Evolutionary conservation across 768 basidiomycete genomes (phyloP), one percentile per base, ranked within the genome.

Genomic region (Macrocybe gigantea): DNA sequence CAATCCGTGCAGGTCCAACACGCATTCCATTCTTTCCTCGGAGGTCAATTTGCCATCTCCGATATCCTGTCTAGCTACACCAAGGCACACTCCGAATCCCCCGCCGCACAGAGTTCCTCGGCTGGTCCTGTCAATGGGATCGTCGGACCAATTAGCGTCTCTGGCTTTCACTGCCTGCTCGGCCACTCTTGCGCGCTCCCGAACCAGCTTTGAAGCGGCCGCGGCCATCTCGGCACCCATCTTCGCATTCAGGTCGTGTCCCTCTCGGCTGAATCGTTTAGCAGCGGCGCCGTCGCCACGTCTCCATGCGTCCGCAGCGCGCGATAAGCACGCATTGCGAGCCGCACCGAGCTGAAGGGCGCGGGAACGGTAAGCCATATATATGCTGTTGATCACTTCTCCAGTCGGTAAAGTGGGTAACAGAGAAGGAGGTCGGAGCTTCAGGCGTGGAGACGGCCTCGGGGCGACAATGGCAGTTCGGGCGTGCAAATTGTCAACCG

Each of bases 261-360:
- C 96, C 60, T 98, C 94, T 37, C 90, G 74, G 53, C 87, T 90
- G 69, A 95, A 98, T 41, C 92, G 75, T 67, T 97, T 96, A 34
- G 96, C 96, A 0, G 89, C 87, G 0, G 94, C 93, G 2, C 95
- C 95, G 56, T 99, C 96, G 1, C 95, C 94, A 2, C 92, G 78
- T 47, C 91, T 77, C 90, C 93, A 99, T 3, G 94, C 93, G 58
- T 96, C 93, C 2, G 96, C 95, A 9, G 96, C 96, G 38, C 93
- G 82, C 1, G 91, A 91, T 29, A 99, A 74, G 64, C 91, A 96
- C 11, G 92, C 92, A 57, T 98, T 98, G 34, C 96, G 76, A 32
- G 91, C 91, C 1, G 92, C 88, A 43, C 95, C 96, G 15, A 97
- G 82, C 58, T 96, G 88, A 49, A 98, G 75, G 22, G 91, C 93